phyloP scores from a whole-genome alignment of 805 yeast species.

The Cyberlindnera maclurae region DNA sequence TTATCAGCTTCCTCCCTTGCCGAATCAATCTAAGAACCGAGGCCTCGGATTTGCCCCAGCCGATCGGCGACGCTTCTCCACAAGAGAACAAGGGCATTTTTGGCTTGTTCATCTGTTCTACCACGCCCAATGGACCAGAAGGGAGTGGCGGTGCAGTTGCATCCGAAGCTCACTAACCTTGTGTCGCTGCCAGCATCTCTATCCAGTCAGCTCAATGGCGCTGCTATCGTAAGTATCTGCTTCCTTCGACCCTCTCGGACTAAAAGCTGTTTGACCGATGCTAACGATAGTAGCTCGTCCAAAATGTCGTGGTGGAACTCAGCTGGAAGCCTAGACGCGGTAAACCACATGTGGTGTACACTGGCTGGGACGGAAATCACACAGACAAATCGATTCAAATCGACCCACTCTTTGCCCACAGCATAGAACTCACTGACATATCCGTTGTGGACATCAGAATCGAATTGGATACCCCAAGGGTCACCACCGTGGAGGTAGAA shows the following conservation, averaged over 20 bases:
- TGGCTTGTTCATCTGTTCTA: too few species aligned
- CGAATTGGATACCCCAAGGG: constrained; percentile 41
- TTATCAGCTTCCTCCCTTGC: too few species aligned
- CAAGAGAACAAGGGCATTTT: too few species aligned
- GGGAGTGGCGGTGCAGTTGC: constrained; percentile 24
- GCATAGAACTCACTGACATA: constrained; percentile 39
- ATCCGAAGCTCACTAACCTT: constrained; percentile 39
- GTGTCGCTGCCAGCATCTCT: constrained; percentile 48
- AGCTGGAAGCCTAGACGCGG: constrained; percentile 24
- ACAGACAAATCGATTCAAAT: constrained; percentile 40
- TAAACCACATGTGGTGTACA: constrained; percentile 27
- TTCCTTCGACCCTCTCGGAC: not conserved
- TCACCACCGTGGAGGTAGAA: constrained; percentile 63
- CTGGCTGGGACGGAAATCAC: constrained; percentile 63
- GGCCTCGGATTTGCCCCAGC: too few species aligned
- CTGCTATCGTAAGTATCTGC: constrained; percentile 37
- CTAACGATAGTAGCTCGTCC: constrained; percentile 31
- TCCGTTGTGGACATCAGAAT: constrained; percentile 36
- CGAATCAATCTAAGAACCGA: too few species aligned
- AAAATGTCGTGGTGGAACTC: constrained; percentile 49
- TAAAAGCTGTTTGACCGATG: not conserved
- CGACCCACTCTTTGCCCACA: constrained; percentile 59
- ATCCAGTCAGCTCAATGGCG: constrained; percentile 38
- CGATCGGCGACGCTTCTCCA: too few species aligned
- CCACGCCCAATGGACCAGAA: not conserved